These are phyloP conservation scores for Wickerhamiella musiphila DNA, from an alignment of 805 yeast species.

Conservation along the genomic window DNA sequence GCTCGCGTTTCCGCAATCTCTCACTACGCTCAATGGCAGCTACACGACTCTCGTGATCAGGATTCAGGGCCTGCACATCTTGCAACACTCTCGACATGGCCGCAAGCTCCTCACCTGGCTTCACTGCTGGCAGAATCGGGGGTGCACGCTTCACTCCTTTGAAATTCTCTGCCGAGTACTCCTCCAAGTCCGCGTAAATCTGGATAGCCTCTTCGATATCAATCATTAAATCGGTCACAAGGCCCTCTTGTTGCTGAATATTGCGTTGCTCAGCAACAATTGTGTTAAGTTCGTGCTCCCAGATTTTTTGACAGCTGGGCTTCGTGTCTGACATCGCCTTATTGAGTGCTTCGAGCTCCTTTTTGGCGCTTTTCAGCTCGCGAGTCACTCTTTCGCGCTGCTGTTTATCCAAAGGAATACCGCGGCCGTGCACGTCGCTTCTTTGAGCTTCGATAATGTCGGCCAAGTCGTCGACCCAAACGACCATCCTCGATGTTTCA, in stretches of 20 bases:
- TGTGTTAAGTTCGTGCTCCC: constrained; percentile 81
- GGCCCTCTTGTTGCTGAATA: constrained; percentile 74
- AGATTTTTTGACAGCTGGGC: constrained; percentile 72
- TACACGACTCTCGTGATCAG: constrained; percentile 68
- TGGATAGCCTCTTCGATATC: constrained; percentile 69
- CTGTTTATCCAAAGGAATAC: constrained; percentile 61
- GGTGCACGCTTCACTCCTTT: constrained; percentile 24
- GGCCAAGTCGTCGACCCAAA: constrained; percentile 77
- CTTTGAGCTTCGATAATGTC: constrained; percentile 80
- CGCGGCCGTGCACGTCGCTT: constrained; percentile 81
- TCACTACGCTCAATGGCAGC: constrained; percentile 87
- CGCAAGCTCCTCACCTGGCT: constrained; percentile 9
- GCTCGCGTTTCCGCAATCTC: constrained; percentile 54
- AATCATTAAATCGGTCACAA: constrained; percentile 59
- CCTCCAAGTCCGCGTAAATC: constrained; percentile 64
- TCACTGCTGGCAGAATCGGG: constrained; percentile 25
- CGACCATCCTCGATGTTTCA: constrained; percentile 56
- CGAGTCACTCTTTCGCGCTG: constrained; percentile 49
- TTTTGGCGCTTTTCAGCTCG: constrained; percentile 44
- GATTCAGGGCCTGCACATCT: constrained; percentile 63
- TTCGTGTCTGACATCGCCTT: constrained; percentile 51
- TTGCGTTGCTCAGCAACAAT: constrained; percentile 92
- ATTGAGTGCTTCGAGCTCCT: constrained; percentile 35
- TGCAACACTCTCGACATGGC: constrained; percentile 38
- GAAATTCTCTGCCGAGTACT: constrained; percentile 20